phyloP scores from a whole-genome alignment of 192 early-diverging fungal genomes.

The Coemansia sp. region DNA sequence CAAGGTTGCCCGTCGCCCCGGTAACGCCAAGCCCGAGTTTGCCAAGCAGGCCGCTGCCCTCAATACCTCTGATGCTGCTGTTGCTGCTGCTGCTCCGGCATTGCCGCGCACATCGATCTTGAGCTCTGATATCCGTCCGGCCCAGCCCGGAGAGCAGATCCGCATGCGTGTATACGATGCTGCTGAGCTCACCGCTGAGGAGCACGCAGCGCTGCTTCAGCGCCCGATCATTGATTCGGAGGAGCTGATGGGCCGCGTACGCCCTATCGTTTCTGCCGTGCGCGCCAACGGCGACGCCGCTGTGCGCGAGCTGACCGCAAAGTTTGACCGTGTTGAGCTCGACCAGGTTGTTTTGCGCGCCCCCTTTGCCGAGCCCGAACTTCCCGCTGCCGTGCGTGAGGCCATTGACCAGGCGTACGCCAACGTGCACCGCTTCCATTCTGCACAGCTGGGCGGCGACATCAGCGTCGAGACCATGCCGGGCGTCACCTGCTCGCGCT shows the following conservation, averaged over 20 bases:
- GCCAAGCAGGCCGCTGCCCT: conserved; percentile 11
- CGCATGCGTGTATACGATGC: conserved; percentile 69
- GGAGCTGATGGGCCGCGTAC: conserved; percentile 82
- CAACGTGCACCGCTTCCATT: conserved; percentile 92
- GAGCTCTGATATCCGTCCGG: conserved; percentile 20
- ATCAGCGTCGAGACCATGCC: conserved; percentile 95
- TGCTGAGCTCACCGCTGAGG: conserved; percentile 44
- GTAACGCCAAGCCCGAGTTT: conserved; percentile 91
- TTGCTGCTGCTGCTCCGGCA: no score
- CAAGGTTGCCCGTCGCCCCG: conserved; percentile 82
- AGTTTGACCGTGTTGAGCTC: conserved; percentile 87
- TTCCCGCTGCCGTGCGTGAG: conserved; percentile 59
- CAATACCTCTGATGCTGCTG: conserved; percentile 1
- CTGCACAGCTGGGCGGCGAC: conserved; percentile 74
- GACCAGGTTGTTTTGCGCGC: conserved; percentile 69
- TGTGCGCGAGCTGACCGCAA: conserved; percentile 75
- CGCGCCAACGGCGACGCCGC: conserved; percentile 80
- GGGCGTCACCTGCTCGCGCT: conserved; percentile 91
- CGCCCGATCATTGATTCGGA: conserved; percentile 91
- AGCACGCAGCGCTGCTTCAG: conserved; percentile 65
- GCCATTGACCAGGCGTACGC: conserved; percentile 96
- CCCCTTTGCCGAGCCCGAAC: conserved; percentile 68
- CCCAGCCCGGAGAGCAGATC: conserved; percentile 56
- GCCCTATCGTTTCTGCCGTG: conserved; percentile 87
- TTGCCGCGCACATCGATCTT: conserved; percentile 40